Percentiles rank a stretch among this genome's conserved stretches.
Conservation (phyloP, 768 basidiomycete species). For the Podaxis mareebaensis region DNA sequence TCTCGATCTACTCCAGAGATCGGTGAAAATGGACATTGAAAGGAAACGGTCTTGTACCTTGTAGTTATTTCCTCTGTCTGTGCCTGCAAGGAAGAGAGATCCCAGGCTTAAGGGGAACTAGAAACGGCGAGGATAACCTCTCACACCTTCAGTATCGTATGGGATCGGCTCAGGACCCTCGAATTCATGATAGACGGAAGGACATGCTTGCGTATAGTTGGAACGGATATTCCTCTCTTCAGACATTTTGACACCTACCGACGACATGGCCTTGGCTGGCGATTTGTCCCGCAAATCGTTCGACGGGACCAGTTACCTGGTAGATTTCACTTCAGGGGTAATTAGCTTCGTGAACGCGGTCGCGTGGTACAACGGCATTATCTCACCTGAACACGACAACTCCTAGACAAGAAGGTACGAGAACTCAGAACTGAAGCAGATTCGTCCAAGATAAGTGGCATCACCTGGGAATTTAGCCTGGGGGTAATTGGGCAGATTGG, state of each 20-base stretch:
- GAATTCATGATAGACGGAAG: slow-evolving; percentile 91
- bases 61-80: slow-evolving; percentile 84
- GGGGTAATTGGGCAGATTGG: slow-evolving; percentile 78
- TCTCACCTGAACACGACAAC: slow-evolving; percentile 78
- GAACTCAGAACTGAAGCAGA: background rate
- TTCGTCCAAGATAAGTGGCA: slow-evolving; percentile 8
- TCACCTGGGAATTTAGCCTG: slow-evolving; percentile 88
- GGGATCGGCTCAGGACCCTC: slow-evolving; percentile 85
- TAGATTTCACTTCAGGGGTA: slow-evolving; percentile 79
- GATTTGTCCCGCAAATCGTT: slow-evolving; percentile 86
- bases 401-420: slow-evolving; percentile 40
- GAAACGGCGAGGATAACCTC: background rate
- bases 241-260: slow-evolving; percentile 43
- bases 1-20: slow-evolving; percentile 66
- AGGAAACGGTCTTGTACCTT: slow-evolving; percentile 52
- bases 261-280: slow-evolving; percentile 86
- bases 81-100: slow-evolving; percentile 13
- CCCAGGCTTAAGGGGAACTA: background rate
- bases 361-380: background rate
- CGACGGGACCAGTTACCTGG: slow-evolving; percentile 96
- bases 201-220: slow-evolving; percentile 55
- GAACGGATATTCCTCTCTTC: background rate
- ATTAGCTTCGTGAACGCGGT: background rate
- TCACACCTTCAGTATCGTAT: slow-evolving; percentile 79
- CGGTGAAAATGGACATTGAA: background rate